These are phyloP conservation scores for Pestalotiopsis sp. DNA, from an alignment of 2,329 filamentous ascomycete genomes.

Conservation along the genomic window DNA sequence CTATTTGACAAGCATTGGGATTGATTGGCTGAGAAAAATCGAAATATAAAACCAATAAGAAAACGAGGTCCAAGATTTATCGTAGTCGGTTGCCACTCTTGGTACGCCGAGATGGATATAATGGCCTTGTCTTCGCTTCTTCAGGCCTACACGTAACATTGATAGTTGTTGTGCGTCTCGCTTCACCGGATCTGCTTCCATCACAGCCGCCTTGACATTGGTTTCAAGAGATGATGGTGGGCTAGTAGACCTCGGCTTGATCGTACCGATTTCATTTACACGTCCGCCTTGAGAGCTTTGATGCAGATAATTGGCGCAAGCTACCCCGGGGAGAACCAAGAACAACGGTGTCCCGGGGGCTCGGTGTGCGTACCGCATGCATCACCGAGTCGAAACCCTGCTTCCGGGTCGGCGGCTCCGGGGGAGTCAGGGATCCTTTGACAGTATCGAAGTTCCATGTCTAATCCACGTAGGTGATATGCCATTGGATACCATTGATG, in stretches of 20 bases:
- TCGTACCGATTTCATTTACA: too few species aligned
- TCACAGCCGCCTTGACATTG: not conserved
- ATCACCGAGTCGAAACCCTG: not conserved
- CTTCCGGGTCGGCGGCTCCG: not conserved
- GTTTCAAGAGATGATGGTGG: not conserved
- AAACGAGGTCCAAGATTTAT: not conserved
- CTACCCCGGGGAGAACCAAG: not conserved
- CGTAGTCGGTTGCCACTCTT: not conserved
- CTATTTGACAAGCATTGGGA: not conserved
- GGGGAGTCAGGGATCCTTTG: not conserved
- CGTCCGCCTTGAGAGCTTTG: not conserved
- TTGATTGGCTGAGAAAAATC: conserved; percentile 6
- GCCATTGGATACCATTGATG: not conserved
- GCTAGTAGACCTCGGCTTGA: too few species aligned
- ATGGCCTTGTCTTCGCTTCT: too few species aligned
- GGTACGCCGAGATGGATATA: not conserved
- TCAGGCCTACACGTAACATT: not conserved
- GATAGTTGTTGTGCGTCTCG: not conserved
- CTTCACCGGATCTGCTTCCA: not conserved
- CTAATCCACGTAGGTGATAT: not conserved
- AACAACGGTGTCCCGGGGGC: not conserved
- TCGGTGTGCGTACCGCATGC: not conserved
- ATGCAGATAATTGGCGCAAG: not conserved
- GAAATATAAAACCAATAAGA: conserved; percentile 1
- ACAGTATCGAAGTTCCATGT: not conserved